Conservation (phyloP, 495 filamentous ascomycete species). For the Penicillium odoratum region DNA sequence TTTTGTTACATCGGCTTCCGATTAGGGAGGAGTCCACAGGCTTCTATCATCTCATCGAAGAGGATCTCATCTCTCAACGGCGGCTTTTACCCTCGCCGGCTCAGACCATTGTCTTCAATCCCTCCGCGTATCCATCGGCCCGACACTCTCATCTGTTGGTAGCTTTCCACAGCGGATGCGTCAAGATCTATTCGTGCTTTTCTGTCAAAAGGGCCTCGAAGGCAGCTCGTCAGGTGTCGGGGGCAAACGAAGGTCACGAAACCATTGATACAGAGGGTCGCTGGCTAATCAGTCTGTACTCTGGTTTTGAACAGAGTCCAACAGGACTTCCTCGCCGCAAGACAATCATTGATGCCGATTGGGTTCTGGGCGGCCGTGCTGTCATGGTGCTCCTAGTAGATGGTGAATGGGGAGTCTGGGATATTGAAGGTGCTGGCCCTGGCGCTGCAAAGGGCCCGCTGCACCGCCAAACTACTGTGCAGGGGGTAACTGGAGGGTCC, state of each 20-base stretch:
- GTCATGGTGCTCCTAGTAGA: conserved; percentile 76
- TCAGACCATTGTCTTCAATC: conserved; percentile 70
- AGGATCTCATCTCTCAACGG: conserved; percentile 58
- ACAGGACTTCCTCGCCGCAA: conserved; percentile 59
- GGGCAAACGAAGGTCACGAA: conserved; percentile 32
- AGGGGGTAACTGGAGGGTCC: conserved; percentile 64
- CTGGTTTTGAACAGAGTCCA: conserved; percentile 55
- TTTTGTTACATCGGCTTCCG: conserved; percentile 56
- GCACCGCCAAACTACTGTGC: conserved; percentile 53
- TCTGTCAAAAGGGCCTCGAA: conserved; percentile 30
- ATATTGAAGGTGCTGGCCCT: conserved; percentile 68
- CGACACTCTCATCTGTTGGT: conserved; percentile 65
- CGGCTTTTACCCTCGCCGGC: conserved; percentile 66
- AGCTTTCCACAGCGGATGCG: conserved; percentile 64
- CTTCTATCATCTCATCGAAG: conserved; percentile 36
- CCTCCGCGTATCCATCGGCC: conserved; percentile 56
- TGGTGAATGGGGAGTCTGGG: conserved; percentile 95
- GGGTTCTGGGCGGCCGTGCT: conserved; percentile 77
- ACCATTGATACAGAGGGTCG: conserved; percentile 40
- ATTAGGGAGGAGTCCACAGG: conserved; percentile 33
- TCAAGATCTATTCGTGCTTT: conserved; percentile 63
- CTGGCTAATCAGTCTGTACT: conserved; percentile 71
- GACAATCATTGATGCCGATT: conserved; percentile 74
- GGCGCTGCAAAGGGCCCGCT: conserved; percentile 51
- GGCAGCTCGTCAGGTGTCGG: conserved; percentile 26